Base-by-base conservation (phyloP, 176 grass and related monocot genomes). In the Triticum monococcum region DNA sequence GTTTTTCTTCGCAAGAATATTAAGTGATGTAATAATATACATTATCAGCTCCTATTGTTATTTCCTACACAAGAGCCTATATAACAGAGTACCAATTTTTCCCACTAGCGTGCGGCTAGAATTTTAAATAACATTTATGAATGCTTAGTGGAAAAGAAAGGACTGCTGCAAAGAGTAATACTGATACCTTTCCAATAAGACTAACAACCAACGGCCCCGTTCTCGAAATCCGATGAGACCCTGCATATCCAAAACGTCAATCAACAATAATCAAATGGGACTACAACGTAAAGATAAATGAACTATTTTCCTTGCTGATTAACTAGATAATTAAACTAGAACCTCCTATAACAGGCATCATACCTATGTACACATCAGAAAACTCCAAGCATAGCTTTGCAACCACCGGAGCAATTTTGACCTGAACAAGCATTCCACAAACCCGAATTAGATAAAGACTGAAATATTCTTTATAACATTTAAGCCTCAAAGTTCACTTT, bases 291-390 rank as follows among this genome's bases (percentile, higher is more conserved):
- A 71, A 60, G 75, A 66, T 59, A 80, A 40, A 9, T 37, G 77
- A 56, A 68, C 14, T 41, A 73, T 85, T 78, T 78, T 23, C 45
- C 73, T 50, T 77, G 62, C 43, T 76, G 56, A 74, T 4, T 5
- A 84, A 64, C 26, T 30, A 50, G 41, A 37, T 46, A 81, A 82
- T 54, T 16, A 82, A 32, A 36, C 43, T 37, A 22, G 56, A 26
- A 36, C 23, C 20, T 35, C 4, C 75, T 46, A 68, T 26, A 26
- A 69, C 23, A 72, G 35, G 32, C 18, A 79, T 38, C 81, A 77
- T 92, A 99, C 97, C 97, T 90, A 94, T 96, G 80, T 91, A 91
- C 86, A 99, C 77, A 85, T 99, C 97, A 64, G 94, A 89, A 88
- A 99, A 99, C 81, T 94, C 92, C 67, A 94, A 86, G 83, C 87